Evolutionary conservation across 2,329 filamentous ascomycete genomes (phyloP), one percentile per base, ranked within the genome.

Genomic region (Xylariomycetidae sp.): DNA sequence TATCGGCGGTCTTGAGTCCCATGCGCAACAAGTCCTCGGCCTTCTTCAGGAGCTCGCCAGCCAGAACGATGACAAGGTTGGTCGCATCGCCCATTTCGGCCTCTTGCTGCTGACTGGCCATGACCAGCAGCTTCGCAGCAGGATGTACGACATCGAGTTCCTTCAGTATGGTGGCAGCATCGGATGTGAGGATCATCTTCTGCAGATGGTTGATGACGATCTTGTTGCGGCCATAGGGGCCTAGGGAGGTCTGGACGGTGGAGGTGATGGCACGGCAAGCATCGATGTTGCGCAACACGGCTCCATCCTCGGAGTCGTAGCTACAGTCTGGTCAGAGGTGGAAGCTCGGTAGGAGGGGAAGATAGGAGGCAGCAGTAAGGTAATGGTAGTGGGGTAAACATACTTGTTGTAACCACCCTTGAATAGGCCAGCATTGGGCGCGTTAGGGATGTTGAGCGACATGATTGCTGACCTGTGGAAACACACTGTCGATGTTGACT

Each of bases 201-300:
- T 95, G 87, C 44, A 98, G 75, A 68, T 98, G 93, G 73, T 98
- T 98, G 74, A 98, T 96, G 68, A 98, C 87, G 58, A 98, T 89
- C 72, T 98, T 98, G 74, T 98, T 98, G 65, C 92, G 85, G 56
- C 92, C 92, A 65, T 95, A 95, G 40, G 92, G 92, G 32, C 92
- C 93, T 22, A 98, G 76, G 28, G 92, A 96, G 37, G 92, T 96
- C 71, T 95, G 88, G 31, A 98, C 92, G 32, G 92, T 98, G 54
- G 85, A 85, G 38, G 92, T 81, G 64, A 98, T 96, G 48, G 92
- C 86, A 47, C 89, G 79, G 71, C 92, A 98, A 60, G 93, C 92
- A 59, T 98, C 93, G 67, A 98, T 96, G 65, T 98, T 98, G 58
- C 92, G 88, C 47, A 96, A 75, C 49, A 98, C 89, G 49, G 92